These are phyloP conservation scores for Kalmanozyma brasiliensis DNA, from an alignment of 1,284 basidiomycete species.

Conservation along the genomic window DNA sequence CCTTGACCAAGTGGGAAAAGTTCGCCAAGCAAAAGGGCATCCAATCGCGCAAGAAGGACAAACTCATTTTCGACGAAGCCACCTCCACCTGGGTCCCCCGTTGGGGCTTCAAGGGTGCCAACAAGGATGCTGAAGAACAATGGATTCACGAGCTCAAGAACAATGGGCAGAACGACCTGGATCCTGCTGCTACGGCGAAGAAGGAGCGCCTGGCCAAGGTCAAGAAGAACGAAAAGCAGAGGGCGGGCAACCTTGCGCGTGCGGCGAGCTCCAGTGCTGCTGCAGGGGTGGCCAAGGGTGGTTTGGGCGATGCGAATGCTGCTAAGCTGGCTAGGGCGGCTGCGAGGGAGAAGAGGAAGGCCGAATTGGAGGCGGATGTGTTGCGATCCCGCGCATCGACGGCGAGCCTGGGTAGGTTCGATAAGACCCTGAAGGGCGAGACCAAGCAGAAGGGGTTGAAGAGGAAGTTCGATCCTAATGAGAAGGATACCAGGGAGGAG, in stretches of 20 bases:
- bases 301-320: conserved; percentile 41
- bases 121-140: conserved; percentile 85
- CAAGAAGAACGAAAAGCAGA: conserved; percentile 86
- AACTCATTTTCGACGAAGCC: conserved; percentile 92
- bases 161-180: conserved; percentile 78
- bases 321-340: conserved; percentile 47
- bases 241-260: conserved; percentile 80
- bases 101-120: conserved; percentile 85
- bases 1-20: conserved; percentile 93
- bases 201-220: conserved; percentile 82
- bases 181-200: conserved; percentile 81
- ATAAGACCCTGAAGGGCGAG: conserved; percentile 88
- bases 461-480: conserved; percentile 89
- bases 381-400: conserved; percentile 84
- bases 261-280: conserved; percentile 21
- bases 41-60: conserved; percentile 77
- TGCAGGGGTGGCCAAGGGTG: conserved; percentile 4
- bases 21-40: conserved; percentile 97
- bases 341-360: conserved; percentile 74
- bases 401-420: conserved; percentile 88
- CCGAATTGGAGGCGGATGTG: conserved; percentile 80
- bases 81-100: conserved; percentile 89
- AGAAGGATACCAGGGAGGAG: conserved; percentile 76
- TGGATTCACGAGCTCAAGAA: conserved; percentile 92
- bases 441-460: conserved; percentile 81